Conservation (phyloP, 2,329 filamentous ascomycete species). For the Penicillium crustosum region DNA sequence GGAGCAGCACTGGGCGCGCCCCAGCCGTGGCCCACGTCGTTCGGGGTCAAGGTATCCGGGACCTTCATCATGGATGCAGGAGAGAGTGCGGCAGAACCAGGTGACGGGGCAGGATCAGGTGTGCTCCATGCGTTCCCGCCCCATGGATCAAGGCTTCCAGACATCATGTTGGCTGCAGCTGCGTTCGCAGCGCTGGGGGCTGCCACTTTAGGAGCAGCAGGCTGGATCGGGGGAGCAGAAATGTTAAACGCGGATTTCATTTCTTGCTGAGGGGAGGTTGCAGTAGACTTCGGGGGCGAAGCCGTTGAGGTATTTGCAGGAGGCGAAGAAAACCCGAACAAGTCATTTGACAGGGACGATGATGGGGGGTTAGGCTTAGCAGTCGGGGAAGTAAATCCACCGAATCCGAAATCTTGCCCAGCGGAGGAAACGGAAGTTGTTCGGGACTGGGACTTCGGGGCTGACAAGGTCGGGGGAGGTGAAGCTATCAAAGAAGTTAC, state of each 20-base stretch:
- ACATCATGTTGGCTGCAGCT: slow-evolving; percentile 44
- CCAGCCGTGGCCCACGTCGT: slow-evolving; percentile 68
- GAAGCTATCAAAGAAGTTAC: slow-evolving; percentile 77
- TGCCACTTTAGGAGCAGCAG: slow-evolving; percentile 44
- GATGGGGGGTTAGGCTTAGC: slow-evolving; percentile 50
- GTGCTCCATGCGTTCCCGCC: slow-evolving; percentile 81
- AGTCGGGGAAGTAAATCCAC: slow-evolving; percentile 54
- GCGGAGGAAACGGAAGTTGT: slow-evolving; percentile 56
- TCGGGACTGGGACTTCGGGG: slow-evolving; percentile 43
- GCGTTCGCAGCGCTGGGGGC: slow-evolving; percentile 45
- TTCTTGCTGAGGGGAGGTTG: slow-evolving; percentile 40
- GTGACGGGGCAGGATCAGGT: slow-evolving; percentile 57
- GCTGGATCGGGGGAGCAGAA: slow-evolving; percentile 52
- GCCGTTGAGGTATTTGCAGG: slow-evolving; percentile 43
- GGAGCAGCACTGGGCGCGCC: slow-evolving; percentile 44
- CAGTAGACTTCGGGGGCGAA: slow-evolving; percentile 46
- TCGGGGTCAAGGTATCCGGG: slow-evolving; percentile 51
- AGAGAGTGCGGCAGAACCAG: slow-evolving; percentile 35
- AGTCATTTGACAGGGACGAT: slow-evolving; percentile 65
- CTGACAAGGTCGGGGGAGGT: slow-evolving; percentile 62
- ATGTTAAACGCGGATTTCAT: slow-evolving; percentile 79
- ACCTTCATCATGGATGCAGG: slow-evolving; percentile 43
- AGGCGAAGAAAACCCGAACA: slow-evolving; percentile 71
- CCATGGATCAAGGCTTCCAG: slow-evolving; percentile 69
- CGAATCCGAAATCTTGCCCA: slow-evolving; percentile 66